These are phyloP conservation scores for Paratrimastix pyriformis DNA, from an alignment of 78 protist species.

Conservation along the genomic window DNA sequence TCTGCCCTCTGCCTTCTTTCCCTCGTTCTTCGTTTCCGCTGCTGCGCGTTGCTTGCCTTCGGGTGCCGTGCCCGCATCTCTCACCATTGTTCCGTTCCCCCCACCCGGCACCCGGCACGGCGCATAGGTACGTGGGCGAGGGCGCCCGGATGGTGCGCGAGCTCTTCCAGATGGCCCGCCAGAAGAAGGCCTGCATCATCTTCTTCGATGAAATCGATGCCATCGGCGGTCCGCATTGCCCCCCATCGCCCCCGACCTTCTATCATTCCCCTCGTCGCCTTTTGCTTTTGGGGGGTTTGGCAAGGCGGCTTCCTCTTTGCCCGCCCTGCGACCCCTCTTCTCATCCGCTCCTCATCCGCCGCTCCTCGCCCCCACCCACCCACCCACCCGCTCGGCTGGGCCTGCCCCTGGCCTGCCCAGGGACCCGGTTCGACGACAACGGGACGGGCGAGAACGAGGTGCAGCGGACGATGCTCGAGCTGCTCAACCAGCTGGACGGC, in stretches of 20 bases:
- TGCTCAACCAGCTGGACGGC: conserved; percentile 98
- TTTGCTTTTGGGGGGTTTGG: neutral
- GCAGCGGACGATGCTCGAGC: conserved; percentile 98
- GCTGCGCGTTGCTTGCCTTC: no score
- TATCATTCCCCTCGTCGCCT: neutral
- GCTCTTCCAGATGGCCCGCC: conserved; percentile 93
- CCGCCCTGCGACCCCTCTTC: neutral
- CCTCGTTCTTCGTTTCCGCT: neutral
- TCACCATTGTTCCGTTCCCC: no score
- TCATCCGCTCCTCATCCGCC: neutral
- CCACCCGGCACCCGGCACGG: no score
- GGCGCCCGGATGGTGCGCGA: conserved; percentile 99
- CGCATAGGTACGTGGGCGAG: conserved; percentile 67
- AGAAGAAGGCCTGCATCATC: conserved; percentile 91
- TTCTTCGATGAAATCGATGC: conserved; percentile 99
- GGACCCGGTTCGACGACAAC: conserved; percentile 89
- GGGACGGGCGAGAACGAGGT: conserved; percentile 97
- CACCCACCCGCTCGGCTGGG: neutral
- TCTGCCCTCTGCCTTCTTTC: neutral
- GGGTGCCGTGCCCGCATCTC: no score
- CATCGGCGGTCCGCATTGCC: conserved; percentile 78
- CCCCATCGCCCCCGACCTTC: no score
- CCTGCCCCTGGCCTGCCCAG: neutral
- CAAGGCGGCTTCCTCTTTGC: neutral
- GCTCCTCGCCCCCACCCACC: neutral